Base-by-base conservation (phyloP, 768 basidiomycete genomes). In the Lactarius hengduanensis region DNA sequence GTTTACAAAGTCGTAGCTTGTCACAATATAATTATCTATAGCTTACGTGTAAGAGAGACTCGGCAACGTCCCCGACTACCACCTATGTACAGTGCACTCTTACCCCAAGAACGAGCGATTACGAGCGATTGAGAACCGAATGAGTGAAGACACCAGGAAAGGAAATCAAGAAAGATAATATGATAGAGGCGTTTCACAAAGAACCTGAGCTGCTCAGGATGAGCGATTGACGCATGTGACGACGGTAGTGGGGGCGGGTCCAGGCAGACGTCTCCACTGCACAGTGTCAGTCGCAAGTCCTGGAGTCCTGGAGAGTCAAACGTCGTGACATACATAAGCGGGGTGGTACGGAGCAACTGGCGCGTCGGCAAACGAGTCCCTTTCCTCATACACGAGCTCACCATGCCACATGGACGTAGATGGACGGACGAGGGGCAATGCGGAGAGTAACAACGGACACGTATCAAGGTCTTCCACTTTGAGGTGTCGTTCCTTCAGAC, bases 211-310 rank as follows among this genome's bases (percentile, higher is more conserved):
- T 32, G 32, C 4, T 57, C 47, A 67, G 41, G n/a, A 47, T 28
- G 68, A 28, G 2, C 34, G 40, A 36, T 57, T 63, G 56, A 69
- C 43, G 64, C 58, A 70, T 16, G 61, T 54, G 18, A 68, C 61
- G 28, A 53, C 61, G 32, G 34, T 22, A 30, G 72, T 70, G 32
- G 71, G 72, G 34, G 76, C 77, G 26, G 77, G 77, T 59, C 77
- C 77, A 60, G 77, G 77, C 65, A 78, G 72, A 53, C 72, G 74
- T 63, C 76, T 71, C 77, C 77, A 78, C 77, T 78, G 71, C 63
- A 53, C 45, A 38, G 18, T 30, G 40, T 63, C 50, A 67, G 50
- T 54, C 66, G 53, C 50, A 53, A 11, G 11, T 38, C 36, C 11
- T 38, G 36, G 36, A 58, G 36, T 16, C 32, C 38, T 40, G 55